Conservation (phyloP, 179 eudicot genomes). For the Sideroxylon spinosum region DNA sequence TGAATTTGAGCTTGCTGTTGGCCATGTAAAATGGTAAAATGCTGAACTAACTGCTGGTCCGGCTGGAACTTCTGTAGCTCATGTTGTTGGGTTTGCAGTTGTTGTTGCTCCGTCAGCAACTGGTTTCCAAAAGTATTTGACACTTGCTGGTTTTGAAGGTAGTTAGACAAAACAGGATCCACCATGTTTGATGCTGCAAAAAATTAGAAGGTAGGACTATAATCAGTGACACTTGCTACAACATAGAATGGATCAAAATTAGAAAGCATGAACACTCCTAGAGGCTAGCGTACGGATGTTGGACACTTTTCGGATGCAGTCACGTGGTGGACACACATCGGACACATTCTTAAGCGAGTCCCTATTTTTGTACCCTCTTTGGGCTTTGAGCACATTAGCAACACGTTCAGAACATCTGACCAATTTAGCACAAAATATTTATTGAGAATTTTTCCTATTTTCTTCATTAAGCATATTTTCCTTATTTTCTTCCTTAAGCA, state of each 20-base stretch:
- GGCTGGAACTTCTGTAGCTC: conserved; percentile 58
- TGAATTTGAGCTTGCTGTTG: conserved; percentile 14
- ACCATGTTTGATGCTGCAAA: conserved; percentile 32
- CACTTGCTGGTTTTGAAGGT: conserved; percentile 57
- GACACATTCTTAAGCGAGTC: no score
- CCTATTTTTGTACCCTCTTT: no score
- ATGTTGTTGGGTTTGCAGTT: conserved; percentile 34
- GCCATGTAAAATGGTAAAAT: conserved; percentile 23
- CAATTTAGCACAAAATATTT: no score
- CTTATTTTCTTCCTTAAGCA: no score
- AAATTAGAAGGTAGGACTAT: conserved; percentile 38
- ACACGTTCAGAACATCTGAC: no score
- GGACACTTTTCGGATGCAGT: no score
- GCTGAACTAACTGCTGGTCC: conserved; percentile 32
- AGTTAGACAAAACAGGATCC: conserved; percentile 46
- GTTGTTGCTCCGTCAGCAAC: conserved; percentile 50
- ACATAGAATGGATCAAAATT: conserved; percentile 19
- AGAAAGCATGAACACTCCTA: no score
- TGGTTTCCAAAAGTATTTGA: conserved; percentile 38
- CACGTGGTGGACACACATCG: no score
- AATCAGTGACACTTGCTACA: conserved; percentile 53
- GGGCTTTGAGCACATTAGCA: no score
- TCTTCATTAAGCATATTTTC: no score
- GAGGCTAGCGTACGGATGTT: no score
- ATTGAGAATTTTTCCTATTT: no score